Evolutionary conservation across 192 early-diverging fungal species (phyloP), one percentile per base, ranked within the genome.

Genomic region (Entomortierella beljakovae): DNA sequence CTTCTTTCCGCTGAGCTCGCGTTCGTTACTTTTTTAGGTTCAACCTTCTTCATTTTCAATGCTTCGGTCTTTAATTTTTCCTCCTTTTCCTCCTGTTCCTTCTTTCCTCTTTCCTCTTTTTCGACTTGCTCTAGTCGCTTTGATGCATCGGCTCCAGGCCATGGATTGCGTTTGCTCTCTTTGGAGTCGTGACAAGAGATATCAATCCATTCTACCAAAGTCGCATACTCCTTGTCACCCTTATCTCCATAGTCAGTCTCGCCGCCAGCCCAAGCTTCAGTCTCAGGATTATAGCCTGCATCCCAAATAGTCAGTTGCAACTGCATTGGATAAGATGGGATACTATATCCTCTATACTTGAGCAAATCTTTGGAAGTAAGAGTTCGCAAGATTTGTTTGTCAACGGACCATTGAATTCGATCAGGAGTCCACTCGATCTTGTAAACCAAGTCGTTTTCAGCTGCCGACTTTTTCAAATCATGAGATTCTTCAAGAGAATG

Each of bases 361-460:
- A 51, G 23, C n/a, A 82, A 16, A 25, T 70, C 76, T 15, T 61
- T 64, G 56, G 71, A 55, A n/a, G 46, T 49, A 23, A 72, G 57
- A 0, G 73, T 80, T 26, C 84, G 80, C 1, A 84, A 11, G 25
- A 63, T 29, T 50, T 70, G 55, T 2, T 79, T 81, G 53, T 85
- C 82, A 13, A 82, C 62, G 3, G 48, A 68, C 74, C 74, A 77
- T 25, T 31, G 49, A 32, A 77, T 83, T 18, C 57, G 61, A 0
- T 72, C 42, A 11, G 70, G 64, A 1, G 68, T 73, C 85, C 85
- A 85, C 32, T 85, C 79, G 38, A 83, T 69, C 55, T 61, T 79
- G 74, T 79, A 79, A 18, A 79, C 74, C 2, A 65, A 29, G 3
- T 57, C 55, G 38, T 79, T 6, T 23, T 79, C 67, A 3, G 50